Base-by-base conservation (phyloP, 257 asterid genomes). In the Craterostigma plantagineum region DNA sequence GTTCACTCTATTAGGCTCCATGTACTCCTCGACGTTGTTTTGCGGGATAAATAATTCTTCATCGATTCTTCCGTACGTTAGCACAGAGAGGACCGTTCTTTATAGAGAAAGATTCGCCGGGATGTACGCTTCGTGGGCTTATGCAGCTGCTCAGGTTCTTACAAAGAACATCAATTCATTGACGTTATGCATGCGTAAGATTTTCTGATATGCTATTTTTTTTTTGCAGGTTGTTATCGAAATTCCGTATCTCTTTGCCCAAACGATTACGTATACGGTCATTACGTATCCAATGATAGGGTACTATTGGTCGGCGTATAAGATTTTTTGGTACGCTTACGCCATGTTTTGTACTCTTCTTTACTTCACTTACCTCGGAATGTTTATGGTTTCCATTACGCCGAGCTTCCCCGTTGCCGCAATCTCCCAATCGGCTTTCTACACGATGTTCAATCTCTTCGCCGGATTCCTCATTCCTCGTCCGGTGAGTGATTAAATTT, bases 111-210 rank as follows among this genome's bases (percentile, higher is more conserved):
- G 59, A 49, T 75, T 65, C 52, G 57, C 77, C 4, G 75, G 86
- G 55, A 75, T 75, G 86, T 75, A 75, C 43, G 62, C 77, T 50
- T 60, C 70, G 0, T 67, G 77, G 86, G 70, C 77, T 48, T 75
- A 71, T 45, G 62, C 76, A 49, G 62, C 66, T 1, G 80, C 86
- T n/a, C 80, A 71, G 68, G 85, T 67, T 23, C 30, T n/a, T n/a
- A n/a, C n/a, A n/a, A n/a, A n/a, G 30, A 23, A 23, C 6, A 23
- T 23, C 30, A 6, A 23, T 23, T 23, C 30, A 2, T 23, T 23
- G 2, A 2, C 6, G 6, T 23, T 23, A 23, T 23, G 11, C 40
- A 8, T 36, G 3, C 14, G 18, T 9, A 7, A 2, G 11, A 7
- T 81, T 57, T 43, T 14, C 27, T 7, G 4, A 18, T 2, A 8